These are phyloP conservation scores for Fraxinus floribunda DNA, from an alignment of 305 asterid genomes.

Conservation along the genomic window DNA sequence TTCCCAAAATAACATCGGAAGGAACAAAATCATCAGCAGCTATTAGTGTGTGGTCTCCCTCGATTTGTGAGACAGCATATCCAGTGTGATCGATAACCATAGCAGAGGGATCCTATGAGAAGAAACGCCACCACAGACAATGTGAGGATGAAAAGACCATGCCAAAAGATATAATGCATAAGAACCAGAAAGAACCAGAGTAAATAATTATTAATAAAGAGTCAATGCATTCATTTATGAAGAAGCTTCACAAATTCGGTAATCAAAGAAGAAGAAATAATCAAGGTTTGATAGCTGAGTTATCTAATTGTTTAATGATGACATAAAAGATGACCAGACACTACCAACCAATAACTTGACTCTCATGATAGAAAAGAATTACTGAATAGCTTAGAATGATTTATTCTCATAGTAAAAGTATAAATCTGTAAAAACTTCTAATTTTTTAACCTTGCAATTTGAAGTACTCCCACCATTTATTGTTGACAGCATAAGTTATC, in stretches of 20 bases:
- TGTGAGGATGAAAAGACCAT: neutral
- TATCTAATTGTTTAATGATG: neutral
- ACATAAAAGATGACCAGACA: neutral
- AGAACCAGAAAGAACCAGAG: neutral
- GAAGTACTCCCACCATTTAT: neutral
- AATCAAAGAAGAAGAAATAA: neutral
- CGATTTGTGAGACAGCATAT: slow-evolving; percentile 60
- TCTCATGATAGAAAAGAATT: neutral
- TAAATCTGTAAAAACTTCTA: neutral
- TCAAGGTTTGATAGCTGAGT: neutral
- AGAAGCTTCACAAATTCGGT: neutral
- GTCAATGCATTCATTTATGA: neutral
- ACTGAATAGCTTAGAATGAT: neutral
- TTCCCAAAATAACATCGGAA: slow-evolving; percentile 73
- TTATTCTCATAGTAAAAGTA: neutral
- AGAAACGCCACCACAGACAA: slow-evolving; percentile 2
- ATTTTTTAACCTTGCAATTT: neutral
- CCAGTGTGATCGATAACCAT: slow-evolving; percentile 76
- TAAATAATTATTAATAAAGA: neutral
- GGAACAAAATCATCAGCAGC: slow-evolving; percentile 60
- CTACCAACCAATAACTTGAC: neutral
- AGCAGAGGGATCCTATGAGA: slow-evolving; percentile 65
- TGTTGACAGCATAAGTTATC: neutral
- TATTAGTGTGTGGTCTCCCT: slow-evolving; percentile 71
- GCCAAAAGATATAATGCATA: slow-evolving; percentile 12